Conservation (phyloP, 495 filamentous ascomycete species). For the Podospora comata region DNA sequence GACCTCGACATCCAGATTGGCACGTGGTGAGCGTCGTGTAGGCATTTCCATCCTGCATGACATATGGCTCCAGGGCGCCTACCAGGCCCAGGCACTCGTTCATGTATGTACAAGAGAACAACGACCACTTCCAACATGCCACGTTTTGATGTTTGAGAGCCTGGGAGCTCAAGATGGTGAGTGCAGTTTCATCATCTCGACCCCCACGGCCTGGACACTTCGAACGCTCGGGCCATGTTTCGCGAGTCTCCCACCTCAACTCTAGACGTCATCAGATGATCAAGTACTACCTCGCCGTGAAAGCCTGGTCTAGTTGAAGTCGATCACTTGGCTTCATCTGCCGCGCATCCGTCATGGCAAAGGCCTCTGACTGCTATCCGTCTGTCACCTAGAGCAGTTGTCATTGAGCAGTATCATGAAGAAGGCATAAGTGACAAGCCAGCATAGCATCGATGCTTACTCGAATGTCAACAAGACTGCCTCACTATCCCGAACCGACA, state of each 20-base stretch:
- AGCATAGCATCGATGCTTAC: background rate
- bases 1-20: background rate
- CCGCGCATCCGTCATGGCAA: too few species aligned
- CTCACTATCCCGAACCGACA: conserved; percentile 22
- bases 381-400: background rate
- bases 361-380: too few species aligned
- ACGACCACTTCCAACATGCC: background rate
- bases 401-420: too few species aligned
- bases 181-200: background rate
- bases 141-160: background rate
- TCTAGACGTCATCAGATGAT: background rate
- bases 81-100: too few species aligned
- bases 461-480: conserved; percentile 19
- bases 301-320: background rate
- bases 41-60: background rate
- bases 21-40: background rate
- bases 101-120: too few species aligned
- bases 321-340: background rate
- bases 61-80: background rate
- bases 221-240: background rate
- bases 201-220: background rate
- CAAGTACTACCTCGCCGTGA: background rate
- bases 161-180: background rate
- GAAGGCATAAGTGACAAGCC: too few species aligned
- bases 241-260: background rate